A percentile compares a stretch with the other conserved stretches of the same genome.
Conservation (phyloP, 352 stramenopile species). For the Globisporangium ultimum region DNA sequence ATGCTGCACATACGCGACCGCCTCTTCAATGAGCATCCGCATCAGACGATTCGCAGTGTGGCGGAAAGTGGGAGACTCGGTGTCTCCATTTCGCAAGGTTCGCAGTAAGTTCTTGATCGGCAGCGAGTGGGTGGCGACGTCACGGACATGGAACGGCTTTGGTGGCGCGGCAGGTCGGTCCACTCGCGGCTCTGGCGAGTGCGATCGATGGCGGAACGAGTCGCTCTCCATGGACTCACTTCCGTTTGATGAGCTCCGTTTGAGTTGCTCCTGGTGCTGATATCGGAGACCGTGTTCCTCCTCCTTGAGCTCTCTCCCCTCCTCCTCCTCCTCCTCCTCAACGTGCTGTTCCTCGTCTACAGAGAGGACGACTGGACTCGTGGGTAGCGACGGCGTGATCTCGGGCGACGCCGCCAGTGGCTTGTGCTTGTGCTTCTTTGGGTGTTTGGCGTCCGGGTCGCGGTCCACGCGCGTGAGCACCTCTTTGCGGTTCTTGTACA, state of each 20-base stretch:
- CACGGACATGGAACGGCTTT: slow-evolving; percentile 25
- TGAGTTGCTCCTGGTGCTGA: no score
- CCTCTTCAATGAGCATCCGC: slow-evolving; percentile 37
- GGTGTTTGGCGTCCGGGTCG: slow-evolving; percentile 20
- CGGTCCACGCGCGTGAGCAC: slow-evolving; percentile 35
- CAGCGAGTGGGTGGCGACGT: slow-evolving; percentile 20
- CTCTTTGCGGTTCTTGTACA: slow-evolving; percentile 53
- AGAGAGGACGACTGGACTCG: background rate
- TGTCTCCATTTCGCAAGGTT: slow-evolving; percentile 17
- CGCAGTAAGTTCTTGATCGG: slow-evolving; percentile 24
- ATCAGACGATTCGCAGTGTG: slow-evolving; percentile 25
- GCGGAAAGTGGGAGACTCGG: slow-evolving; percentile 19
- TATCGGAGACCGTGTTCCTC: background rate
- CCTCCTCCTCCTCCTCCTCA: no score
- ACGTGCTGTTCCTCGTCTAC: background rate
- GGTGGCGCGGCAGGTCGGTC: background rate
- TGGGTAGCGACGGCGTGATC: background rate
- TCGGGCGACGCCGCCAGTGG: background rate
- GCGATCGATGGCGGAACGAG: background rate
- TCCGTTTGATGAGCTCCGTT: no score
- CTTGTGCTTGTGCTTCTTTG: slow-evolving; percentile 16
- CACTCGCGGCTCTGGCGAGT: background rate
- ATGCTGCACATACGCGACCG: slow-evolving; percentile 23
- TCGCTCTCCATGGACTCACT: slow-evolving; percentile 3
- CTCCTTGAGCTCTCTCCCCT: no score